Conservation (phyloP, 106 monocot species). For the Dioscorea dumetorum region DNA sequence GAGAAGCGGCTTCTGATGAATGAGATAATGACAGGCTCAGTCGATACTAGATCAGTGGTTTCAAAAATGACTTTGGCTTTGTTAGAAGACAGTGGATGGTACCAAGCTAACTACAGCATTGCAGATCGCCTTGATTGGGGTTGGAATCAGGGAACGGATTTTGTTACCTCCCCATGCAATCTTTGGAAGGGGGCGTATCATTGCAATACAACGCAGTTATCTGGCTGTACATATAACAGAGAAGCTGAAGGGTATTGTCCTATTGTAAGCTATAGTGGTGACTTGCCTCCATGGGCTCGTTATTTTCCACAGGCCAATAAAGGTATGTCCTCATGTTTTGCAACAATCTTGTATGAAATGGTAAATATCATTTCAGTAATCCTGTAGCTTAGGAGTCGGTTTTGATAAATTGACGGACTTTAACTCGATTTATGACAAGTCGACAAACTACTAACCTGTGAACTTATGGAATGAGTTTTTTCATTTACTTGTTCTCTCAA, state of each 20-base stretch:
- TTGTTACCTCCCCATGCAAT: conserved; percentile 78
- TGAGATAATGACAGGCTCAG: conserved; percentile 99
- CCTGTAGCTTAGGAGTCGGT: no score
- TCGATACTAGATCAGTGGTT: conserved; percentile 97
- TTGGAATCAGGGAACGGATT: conserved; percentile 90
- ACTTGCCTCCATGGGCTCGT: conserved; percentile 88
- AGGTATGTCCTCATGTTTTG: conserved; percentile 28
- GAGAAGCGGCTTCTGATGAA: conserved; percentile 98
- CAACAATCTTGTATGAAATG: no score
- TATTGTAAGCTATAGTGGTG: conserved; percentile 83
- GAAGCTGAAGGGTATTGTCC: conserved; percentile 99
- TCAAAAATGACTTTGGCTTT: conserved; percentile 98
- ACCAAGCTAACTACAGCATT: conserved; percentile 96
- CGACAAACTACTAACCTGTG: no score
- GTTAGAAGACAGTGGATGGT: conserved; percentile 98
- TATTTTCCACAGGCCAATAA: conserved; percentile 94
- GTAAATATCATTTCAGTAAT: no score
- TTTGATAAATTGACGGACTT: no score
- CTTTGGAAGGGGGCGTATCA: conserved; percentile 91
- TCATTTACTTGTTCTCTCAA: no score
- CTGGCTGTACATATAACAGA: conserved; percentile 97
- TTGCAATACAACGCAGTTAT: conserved; percentile 89
- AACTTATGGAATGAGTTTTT: no score
- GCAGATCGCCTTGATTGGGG: conserved; percentile 96
- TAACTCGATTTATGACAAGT: no score